Evolutionary conservation across 805 yeast genomes (phyloP).

Genomic region (Cyberlindnera nakhonratchasimensis): DNA sequence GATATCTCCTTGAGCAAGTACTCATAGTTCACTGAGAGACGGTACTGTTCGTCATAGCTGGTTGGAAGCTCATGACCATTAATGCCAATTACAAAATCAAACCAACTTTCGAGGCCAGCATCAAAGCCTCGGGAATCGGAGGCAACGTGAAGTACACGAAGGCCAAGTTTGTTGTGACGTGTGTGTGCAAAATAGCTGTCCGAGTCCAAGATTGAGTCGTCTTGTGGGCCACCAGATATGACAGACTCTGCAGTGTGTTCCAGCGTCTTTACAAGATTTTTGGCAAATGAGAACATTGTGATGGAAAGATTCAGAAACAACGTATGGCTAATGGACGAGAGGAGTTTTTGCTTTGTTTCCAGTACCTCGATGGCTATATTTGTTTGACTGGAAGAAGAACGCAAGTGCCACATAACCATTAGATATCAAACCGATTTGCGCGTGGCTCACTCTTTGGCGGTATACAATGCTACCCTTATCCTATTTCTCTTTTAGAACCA

Average conservation of each 20-base stretch:
- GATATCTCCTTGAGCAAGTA: conserved; percentile 41
- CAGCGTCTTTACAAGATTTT: conserved; percentile 52
- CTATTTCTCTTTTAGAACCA: no score
- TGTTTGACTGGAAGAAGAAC: no score
- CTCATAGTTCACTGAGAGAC: conserved; percentile 41
- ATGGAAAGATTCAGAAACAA: no score
- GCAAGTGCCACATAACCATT: no score
- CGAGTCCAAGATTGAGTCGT: conserved; percentile 23
- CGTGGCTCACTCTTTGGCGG: no score
- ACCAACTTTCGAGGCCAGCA: conserved; percentile 74
- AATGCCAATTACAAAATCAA: conserved; percentile 80
- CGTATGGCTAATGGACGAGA: no score
- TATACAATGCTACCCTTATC: no score
- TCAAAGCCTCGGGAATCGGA: conserved; percentile 44
- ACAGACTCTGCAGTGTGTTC: conserved; percentile 39
- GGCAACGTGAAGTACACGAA: conserved; percentile 53
- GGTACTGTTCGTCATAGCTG: conserved; percentile 32
- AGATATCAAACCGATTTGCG: no score
- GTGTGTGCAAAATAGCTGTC: conserved; percentile 29
- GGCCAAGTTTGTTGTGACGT: conserved; percentile 41
- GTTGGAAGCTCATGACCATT: conserved; percentile 63
- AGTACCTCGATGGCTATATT: no score
- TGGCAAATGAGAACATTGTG: conserved; percentile 60
- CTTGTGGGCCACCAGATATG: conserved; percentile 26
- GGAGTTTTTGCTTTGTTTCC: no score